Evolutionary conservation across 805 yeast species (phyloP), one percentile per base, ranked within the genome.

Genomic region (Ogataea haglerorum): DNA sequence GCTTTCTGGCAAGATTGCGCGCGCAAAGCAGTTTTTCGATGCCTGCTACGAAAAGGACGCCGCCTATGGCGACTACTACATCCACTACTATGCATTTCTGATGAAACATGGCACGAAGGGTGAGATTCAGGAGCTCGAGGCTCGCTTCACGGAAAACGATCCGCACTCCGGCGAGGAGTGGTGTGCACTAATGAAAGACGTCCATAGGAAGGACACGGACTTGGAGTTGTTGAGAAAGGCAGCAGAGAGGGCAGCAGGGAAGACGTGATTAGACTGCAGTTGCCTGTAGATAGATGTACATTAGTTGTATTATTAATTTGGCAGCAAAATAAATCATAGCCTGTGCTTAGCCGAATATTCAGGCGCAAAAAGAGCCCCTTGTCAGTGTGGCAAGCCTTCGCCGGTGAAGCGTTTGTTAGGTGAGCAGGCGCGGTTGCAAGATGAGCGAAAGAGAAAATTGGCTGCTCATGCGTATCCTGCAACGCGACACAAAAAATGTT

Each of bases 21-120:
- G 80, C 48, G 86, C 95, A 0, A 65, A 69, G 40, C 70, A 80
- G 10, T 90, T 96, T 88, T 75, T 88, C 41, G 82, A 82, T 34
- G 85, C 93, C 0, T 56, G 82, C 9, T 31, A 47, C 17, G 67
- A 63, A n/a, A 66, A 69, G 2, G 78, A 80, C 41, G 58, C 66
- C 1, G 66, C 62, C n/a, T 75, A 68, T 54, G 97, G 95, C 4
- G 97, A 90, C 60, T 61, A 72, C 3, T 88, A 95, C 84, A 75
- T 78, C 1, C 82, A 88, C 82, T 54, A 69, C 35, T 76, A 75
- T 50, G 67, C 69, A 19, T 76, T 73, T 46, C 42, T 68, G 31
- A 36, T 49, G 15, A 72, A 69, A 45, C 64, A 63, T 35, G 74
- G 72, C 2, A 49, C 59, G 4, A 56, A 52, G 5, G 63, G 57